Percentiles rank a stretch among this genome's conserved stretches.
Conservation (phyloP, 2,329 filamentous ascomycete species). For the Coleophoma cylindrospora region DNA sequence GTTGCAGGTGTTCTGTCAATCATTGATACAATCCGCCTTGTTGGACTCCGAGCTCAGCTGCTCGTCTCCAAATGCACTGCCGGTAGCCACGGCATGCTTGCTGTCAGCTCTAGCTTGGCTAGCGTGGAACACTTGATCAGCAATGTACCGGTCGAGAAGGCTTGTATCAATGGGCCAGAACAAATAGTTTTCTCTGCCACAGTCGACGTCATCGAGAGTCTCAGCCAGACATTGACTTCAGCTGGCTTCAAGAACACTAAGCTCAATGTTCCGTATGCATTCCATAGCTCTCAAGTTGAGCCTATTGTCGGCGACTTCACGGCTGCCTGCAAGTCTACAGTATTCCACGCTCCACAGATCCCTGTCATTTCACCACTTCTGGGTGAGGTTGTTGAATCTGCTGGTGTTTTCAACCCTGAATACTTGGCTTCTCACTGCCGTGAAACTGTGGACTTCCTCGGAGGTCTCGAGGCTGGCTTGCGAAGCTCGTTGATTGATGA, state of each 20-base stretch:
- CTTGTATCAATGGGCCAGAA: slow-evolving; percentile 71
- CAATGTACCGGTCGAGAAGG: slow-evolving; percentile 28
- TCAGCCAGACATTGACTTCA: slow-evolving; percentile 40
- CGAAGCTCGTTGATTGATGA: slow-evolving; percentile 55
- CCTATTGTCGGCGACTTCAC: slow-evolving; percentile 56
- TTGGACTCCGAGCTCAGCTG: slow-evolving; percentile 55
- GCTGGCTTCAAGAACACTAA: slow-evolving; percentile 53
- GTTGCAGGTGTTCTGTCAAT: slow-evolving; percentile 66
- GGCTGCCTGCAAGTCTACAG: slow-evolving; percentile 42
- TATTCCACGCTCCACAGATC: slow-evolving; percentile 49
- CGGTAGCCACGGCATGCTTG: slow-evolving; percentile 59
- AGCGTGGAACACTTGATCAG: slow-evolving; percentile 5
- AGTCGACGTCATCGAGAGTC: slow-evolving; percentile 46
- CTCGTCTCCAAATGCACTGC: slow-evolving; percentile 1
- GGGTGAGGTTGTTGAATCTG: slow-evolving; percentile 52
- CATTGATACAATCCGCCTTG: slow-evolving; percentile 66
- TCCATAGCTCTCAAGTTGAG: slow-evolving; percentile 61
- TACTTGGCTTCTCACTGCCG: slow-evolving; percentile 65
- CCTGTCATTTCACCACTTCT: slow-evolving; percentile 65
- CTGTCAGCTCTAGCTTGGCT: slow-evolving; percentile 34
- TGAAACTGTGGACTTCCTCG: slow-evolving; percentile 64
- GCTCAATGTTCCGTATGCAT: slow-evolving; percentile 59
- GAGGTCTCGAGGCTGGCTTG: slow-evolving; percentile 55
- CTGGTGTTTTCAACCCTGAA: slow-evolving; percentile 48
- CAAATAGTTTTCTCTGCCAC: slow-evolving; percentile 66